Percentiles rank a stretch among this genome's conserved stretches.
phyloP scores from a whole-genome alignment of 176 grass and related monocot genomes.

The Olyra latifolia region DNA sequence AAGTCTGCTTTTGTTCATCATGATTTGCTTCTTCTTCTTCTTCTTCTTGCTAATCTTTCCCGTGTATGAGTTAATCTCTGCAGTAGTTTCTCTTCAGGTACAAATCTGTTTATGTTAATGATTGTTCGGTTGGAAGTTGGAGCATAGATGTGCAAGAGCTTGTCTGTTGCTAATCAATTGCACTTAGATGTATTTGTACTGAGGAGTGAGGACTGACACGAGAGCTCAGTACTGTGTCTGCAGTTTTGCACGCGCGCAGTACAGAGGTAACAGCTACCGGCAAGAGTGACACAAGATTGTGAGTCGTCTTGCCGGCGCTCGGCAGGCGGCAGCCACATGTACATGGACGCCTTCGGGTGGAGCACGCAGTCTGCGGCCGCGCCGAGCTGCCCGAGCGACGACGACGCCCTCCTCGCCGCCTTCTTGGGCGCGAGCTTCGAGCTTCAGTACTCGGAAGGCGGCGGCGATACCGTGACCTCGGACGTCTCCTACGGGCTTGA shows the following conservation, averaged over 20 bases:
- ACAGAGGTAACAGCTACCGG: not conserved
- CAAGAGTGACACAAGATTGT: not conserved
- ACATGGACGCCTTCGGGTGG: conserved; percentile 53
- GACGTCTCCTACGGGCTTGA: conserved; percentile 23
- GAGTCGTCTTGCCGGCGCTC: not conserved
- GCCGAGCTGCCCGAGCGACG: conserved; percentile 13
- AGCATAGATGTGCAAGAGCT: not conserved
- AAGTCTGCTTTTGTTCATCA: not conserved
- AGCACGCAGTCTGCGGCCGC: conserved; percentile 16
- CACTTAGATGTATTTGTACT: not conserved
- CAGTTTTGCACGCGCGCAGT: not conserved
- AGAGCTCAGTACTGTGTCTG: conserved; percentile 8
- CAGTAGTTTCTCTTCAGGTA: not conserved
- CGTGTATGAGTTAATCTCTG: not conserved
- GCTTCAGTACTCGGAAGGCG: not conserved
- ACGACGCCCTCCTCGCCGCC: conserved; percentile 21
- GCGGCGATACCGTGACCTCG: not conserved
- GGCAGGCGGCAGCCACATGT: not conserved
- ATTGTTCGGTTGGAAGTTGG: not conserved
- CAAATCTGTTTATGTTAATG: not conserved
- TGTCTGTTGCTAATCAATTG: not conserved
- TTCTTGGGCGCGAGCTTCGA: conserved; percentile 22
- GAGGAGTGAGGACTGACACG: not conserved
- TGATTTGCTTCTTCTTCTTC: not conserved
- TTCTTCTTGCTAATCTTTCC: too few species aligned